Base-by-base conservation (phyloP, 768 basidiomycete species). In the Pleurotus giganteus region DNA sequence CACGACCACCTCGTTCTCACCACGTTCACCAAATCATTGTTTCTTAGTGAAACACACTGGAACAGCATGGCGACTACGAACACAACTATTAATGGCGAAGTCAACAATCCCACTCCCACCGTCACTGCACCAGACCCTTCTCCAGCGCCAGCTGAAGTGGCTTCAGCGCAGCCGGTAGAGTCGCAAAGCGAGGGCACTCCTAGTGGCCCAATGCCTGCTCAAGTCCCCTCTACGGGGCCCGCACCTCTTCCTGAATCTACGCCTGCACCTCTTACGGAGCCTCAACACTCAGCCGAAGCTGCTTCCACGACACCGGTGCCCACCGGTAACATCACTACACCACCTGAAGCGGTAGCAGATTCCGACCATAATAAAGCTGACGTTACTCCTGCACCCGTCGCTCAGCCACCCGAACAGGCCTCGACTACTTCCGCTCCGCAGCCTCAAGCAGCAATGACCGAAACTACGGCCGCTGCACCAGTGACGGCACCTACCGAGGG, bases 401-500 rank as follows among this genome's bases (percentile, higher is more conserved):
- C n/a, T 8, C 13, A 13, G 47, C 12, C 27, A 11, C 9, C 50
- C 41, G 59, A 44, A 28, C 17, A 56, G 29, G 28, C 57, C 37
- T 9, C 61, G 43, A 36, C 55, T 17, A 36, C 47, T 15, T 32
- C 56, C 11, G 55, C 44, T 27, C 23, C 57, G 52, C 57, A 37
- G 21, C 52, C 17, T 52, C 53, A 23, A 44, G 42, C 29, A 27
- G 27, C 53, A 23, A 21, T 58, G 37, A 4, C 60, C 42, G 58
- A 54, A 28, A 29, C 51, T 41, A 34, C 43, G 44, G 37, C 63
- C 4, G 13, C 59, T 3, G 46, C 59, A 4, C 53, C 64, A 17
- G 44, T 58, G 13, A 46, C 56, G 11, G 45, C 53, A 26, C 21
- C 57, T n/a, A 32, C 47, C 29, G 58, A 57, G 15, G 53, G 53